A percentile compares a stretch with the other conserved stretches of the same genome.
phyloP scores from a whole-genome alignment of 2,329 filamentous ascomycete genomes.

The Pseudogymnoascus sp. region DNA sequence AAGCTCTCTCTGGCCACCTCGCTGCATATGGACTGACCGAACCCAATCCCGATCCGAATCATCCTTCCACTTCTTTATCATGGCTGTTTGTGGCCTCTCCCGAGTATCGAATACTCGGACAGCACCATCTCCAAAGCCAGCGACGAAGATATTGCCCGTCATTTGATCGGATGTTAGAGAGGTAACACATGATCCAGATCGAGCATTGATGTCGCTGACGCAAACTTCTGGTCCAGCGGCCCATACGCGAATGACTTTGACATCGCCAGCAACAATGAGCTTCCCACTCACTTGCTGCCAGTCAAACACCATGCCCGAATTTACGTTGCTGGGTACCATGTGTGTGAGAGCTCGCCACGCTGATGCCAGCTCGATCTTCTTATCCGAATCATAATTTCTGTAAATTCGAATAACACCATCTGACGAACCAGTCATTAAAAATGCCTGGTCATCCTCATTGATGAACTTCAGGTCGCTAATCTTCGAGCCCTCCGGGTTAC shows the following conservation, averaged over 20 bases:
- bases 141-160: conserved; percentile 90
- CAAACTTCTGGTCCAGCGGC: conserved; percentile 90
- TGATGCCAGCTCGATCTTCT: conserved; percentile 74
- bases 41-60: conserved; percentile 82
- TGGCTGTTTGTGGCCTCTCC: conserved; percentile 71
- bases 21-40: conserved; percentile 92
- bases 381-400: conserved; percentile 75
- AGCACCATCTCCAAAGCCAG: conserved; percentile 91
- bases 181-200: conserved; percentile 91
- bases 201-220: conserved; percentile 84
- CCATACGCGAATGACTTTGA: conserved; percentile 93
- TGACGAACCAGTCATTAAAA: conserved; percentile 89
- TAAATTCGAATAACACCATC: conserved; percentile 93
- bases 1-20: conserved; percentile 84
- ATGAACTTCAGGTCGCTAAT: conserved; percentile 96
- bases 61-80: conserved; percentile 96
- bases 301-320: conserved; percentile 93
- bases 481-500: conserved; percentile 80
- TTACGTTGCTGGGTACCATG: conserved; percentile 86
- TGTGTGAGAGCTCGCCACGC: conserved; percentile 88
- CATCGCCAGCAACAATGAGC: conserved; percentile 90
- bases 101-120: conserved; percentile 91
- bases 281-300: conserved; percentile 98
- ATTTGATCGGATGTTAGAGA: conserved; percentile 96
- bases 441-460: conserved; percentile 94